phyloP scores from a whole-genome alignment of 148 eudicot species.

The Dysphania ambrosioides region DNA sequence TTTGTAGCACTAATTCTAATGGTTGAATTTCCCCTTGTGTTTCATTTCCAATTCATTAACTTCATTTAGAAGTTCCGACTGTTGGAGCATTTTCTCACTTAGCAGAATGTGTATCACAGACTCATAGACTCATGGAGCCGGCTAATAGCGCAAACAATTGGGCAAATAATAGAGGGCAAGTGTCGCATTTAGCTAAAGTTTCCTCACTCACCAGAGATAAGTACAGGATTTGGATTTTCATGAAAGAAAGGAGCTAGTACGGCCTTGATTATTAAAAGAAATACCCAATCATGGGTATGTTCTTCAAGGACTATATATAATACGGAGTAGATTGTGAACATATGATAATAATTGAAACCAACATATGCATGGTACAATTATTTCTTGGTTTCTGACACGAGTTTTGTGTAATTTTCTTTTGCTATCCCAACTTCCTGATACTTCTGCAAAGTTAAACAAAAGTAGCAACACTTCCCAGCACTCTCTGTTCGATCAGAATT shows the following conservation, averaged over 20 bases:
- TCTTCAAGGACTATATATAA: slow-evolving; percentile 13
- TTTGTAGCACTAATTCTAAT: slow-evolving; percentile 26
- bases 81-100: not conserved
- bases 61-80: too few species aligned
- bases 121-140: too few species aligned
- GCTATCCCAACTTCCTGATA: not conserved
- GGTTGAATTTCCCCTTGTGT: slow-evolving; percentile 1
- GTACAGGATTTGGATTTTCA: slow-evolving; percentile 11
- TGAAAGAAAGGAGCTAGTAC: slow-evolving; percentile 14
- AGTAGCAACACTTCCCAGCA: not conserved
- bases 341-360: slow-evolving; percentile 7
- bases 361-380: not conserved
- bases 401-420: not conserved
- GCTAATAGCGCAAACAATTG: too few species aligned
- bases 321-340: slow-evolving; percentile 4
- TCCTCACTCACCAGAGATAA: slow-evolving; percentile 9
- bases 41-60: not conserved
- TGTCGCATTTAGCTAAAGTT: too few species aligned
- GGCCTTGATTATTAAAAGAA: slow-evolving; percentile 18
- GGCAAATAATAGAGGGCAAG: too few species aligned
- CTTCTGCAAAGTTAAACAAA: not conserved
- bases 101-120: too few species aligned
- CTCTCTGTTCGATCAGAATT: not conserved
- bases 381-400: slow-evolving; percentile 12
- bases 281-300: slow-evolving; percentile 22